phyloP scores from a whole-genome alignment of 768 basidiomycete species.

The Amanita pseudoporphyria region DNA sequence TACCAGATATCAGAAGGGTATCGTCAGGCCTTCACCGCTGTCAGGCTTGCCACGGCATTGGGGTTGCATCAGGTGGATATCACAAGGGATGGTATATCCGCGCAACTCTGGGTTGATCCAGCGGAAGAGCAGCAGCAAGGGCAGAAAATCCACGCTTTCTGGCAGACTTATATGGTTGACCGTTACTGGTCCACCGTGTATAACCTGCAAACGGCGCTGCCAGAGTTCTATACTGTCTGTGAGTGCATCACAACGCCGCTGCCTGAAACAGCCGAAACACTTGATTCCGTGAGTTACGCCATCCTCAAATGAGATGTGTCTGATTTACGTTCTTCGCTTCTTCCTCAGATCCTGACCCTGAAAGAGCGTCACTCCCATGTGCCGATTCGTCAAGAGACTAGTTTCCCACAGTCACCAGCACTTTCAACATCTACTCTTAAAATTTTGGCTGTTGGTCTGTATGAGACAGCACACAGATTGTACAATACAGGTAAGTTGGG shows the following conservation, averaged over 20 bases:
- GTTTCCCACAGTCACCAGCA: conserved; percentile 3
- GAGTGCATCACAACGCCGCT: conserved; percentile 45
- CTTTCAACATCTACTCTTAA: conserved; percentile 6
- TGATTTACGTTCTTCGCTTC: not conserved
- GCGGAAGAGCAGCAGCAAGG: conserved; percentile 30
- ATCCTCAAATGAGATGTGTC: not conserved
- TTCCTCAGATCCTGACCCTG: not conserved
- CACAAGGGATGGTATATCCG: not conserved
- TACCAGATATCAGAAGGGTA: conserved; percentile 49
- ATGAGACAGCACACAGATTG: conserved; percentile 1
- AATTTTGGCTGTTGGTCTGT: conserved; percentile 9
- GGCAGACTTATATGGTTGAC: conserved; percentile 57
- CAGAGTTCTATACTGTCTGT: conserved; percentile 38
- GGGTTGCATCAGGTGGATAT: conserved; percentile 41
- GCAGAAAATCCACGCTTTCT: conserved; percentile 45
- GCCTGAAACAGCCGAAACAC: conserved; percentile 15
- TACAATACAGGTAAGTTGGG: conserved; percentile 19
- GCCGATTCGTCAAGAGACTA: not conserved
- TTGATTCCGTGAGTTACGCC: conserved; percentile 1
- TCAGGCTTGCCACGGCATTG: conserved; percentile 52
- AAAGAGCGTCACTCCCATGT: not conserved
- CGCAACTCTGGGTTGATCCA: conserved; percentile 13
- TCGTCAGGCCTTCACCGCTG: conserved; percentile 49
- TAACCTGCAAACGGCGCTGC: conserved; percentile 42
- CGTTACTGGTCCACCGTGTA: conserved; percentile 48